Base-by-base conservation (phyloP, 2,329 filamentous ascomycete genomes). In the Penicillium sp. region DNA sequence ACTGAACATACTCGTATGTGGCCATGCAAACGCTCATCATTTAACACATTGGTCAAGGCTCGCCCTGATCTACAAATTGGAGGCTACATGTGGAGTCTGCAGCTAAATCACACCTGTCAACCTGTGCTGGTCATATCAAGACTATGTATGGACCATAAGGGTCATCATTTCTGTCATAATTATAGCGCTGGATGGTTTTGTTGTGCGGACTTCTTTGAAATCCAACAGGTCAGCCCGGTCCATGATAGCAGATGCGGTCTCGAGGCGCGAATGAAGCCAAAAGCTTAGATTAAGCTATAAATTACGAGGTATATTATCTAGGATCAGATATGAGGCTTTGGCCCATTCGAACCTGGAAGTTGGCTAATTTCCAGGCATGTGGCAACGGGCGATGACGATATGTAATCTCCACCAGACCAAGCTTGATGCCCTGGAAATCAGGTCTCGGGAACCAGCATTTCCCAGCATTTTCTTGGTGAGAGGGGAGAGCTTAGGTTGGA, bases 311-410 rank as follows among this genome's bases (percentile, higher is more conserved):
- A 39, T 32, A 4, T 32, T 7, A 36, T 22, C 2, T n/a, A 18
- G 21, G n/a, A 36, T 21, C 18, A 16, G 11, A 34, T 31, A 24
- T 13, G 21, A 36, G 32, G 22, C 1, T 21, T 6, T 45, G 10
- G 32, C 31, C 31, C 21, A 27, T 38, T 11, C 21, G 31, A 52
- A 48, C 42, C 48, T 10, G 43, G 22, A 34, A 34, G 39, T 11
- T 29, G 18, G 32, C 21, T 9, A 11, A 22, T 43, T 43, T 52
- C 8, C 42, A 39, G 52, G 39, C 49, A 47, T 55, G 53, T 55
- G 53, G 53, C 53, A 31, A 47, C 31, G 40, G 47, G 13, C 24
- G 47, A 55, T 55, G 53, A 55, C 53, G 53, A 38, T 55, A 52
- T 55, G 34, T 24, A 38, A 52, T 39, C 43, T 31, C 53, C 53